Evolutionary conservation across 148 eudicot species (phyloP).

Genomic region (Arbutus unedo): DNA sequence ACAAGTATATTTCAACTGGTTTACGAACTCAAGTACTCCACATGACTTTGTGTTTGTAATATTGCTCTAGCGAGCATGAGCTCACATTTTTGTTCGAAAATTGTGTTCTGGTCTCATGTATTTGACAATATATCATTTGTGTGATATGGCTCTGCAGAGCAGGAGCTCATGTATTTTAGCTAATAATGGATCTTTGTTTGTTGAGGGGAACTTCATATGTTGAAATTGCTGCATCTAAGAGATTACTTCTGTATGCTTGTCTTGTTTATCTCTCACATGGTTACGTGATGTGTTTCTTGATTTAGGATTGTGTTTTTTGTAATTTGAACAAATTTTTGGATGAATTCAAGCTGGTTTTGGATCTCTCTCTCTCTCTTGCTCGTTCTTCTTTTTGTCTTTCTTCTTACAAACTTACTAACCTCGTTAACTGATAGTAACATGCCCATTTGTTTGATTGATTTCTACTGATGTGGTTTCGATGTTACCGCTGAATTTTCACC

Average conservation of each 20-base stretch:
- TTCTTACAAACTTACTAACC: background rate
- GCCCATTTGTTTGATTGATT: background rate
- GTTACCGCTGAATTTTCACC: background rate
- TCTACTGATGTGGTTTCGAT: background rate
- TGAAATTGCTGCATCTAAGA: constrained; percentile 2
- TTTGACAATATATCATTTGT: background rate
- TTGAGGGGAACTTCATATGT: background rate
- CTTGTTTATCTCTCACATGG: background rate
- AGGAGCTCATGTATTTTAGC: background rate
- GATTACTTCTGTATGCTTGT: background rate
- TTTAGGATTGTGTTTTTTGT: background rate
- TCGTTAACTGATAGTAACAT: background rate
- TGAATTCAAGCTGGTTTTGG: background rate
- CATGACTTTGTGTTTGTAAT: background rate
- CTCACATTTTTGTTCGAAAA: background rate
- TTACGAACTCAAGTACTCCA: constrained; percentile 3
- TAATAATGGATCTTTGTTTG: background rate
- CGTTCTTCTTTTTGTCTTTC: background rate
- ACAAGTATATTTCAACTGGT: background rate
- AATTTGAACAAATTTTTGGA: background rate
- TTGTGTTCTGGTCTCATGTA: background rate
- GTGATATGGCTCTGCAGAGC: background rate
- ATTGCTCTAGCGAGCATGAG: constrained; percentile 1
- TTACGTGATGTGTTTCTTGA: background rate
- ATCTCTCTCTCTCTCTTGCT: background rate